Evolutionary conservation across 2,329 filamentous ascomycete species (phyloP).

Genomic region (Aspergillus aculeatus): DNA sequence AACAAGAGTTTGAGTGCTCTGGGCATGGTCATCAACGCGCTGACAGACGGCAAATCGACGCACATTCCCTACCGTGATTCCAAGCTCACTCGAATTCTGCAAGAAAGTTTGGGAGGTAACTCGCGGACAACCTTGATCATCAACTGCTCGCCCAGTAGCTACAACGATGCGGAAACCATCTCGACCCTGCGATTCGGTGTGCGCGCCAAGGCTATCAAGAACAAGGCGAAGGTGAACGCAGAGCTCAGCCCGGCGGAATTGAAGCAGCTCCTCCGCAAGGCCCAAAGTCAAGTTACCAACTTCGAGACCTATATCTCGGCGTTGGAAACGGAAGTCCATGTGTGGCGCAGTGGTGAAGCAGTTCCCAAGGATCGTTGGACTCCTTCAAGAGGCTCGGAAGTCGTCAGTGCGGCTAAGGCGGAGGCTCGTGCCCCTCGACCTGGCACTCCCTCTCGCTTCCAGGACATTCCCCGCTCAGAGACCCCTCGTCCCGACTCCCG

Average conservation of each 20-base stretch:
- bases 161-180: slow-evolving; percentile 93
- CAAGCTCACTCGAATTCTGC: slow-evolving; percentile 92
- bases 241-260: slow-evolving; percentile 94
- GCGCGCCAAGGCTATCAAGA: slow-evolving; percentile 97
- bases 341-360: slow-evolving; percentile 83
- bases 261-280: slow-evolving; percentile 89
- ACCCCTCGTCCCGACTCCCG: slow-evolving; percentile 64
- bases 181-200: slow-evolving; percentile 93
- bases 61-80: slow-evolving; percentile 97
- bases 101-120: slow-evolving; percentile 97
- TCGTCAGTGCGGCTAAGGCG: slow-evolving; percentile 48
- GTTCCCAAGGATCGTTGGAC: slow-evolving; percentile 92
- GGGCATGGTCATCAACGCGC: slow-evolving; percentile 97
- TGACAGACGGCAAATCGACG: slow-evolving; percentile 95
- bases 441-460: slow-evolving; percentile 42
- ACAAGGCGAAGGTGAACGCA: slow-evolving; percentile 99
- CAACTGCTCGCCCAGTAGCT: slow-evolving; percentile 98
- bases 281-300: slow-evolving; percentile 81
- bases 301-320: slow-evolving; percentile 84
- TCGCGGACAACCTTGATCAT: slow-evolving; percentile 97
- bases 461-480: slow-evolving; percentile 53
- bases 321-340: slow-evolving; percentile 78
- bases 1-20: slow-evolving; percentile 98
- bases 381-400: slow-evolving; percentile 59
- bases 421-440: slow-evolving; percentile 49